These are phyloP conservation scores for Oryza rufipogon DNA, from an alignment of 176 grass and related monocot species.

Conservation along the genomic window DNA sequence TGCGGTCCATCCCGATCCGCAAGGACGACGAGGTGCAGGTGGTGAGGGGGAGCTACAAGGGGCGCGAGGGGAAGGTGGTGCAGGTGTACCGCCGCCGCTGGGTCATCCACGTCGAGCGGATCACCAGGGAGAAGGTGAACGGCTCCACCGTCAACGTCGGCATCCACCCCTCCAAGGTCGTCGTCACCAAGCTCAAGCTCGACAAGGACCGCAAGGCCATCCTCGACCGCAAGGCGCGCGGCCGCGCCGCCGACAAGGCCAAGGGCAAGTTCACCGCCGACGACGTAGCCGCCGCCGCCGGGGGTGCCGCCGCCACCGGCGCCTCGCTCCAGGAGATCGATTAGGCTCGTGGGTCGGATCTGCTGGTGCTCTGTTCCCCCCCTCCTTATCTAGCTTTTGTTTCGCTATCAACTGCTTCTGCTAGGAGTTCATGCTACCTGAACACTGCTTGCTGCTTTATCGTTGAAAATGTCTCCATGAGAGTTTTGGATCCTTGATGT, in stretches of 20 bases:
- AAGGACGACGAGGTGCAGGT: constrained; percentile 98
- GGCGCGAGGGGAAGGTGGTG: constrained; percentile 94
- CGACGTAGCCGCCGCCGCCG: constrained; percentile 70
- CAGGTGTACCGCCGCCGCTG: constrained; percentile 97
- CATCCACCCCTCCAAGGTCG: constrained; percentile 78
- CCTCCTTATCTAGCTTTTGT: constrained; percentile 29
- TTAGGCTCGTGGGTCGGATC: constrained; percentile 31
- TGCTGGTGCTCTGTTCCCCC: background rate
- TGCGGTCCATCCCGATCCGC: constrained; percentile 91
- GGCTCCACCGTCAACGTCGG: constrained; percentile 92
- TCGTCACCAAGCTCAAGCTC: constrained; percentile 93
- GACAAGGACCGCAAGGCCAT: constrained; percentile 96
- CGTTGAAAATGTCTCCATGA: constrained; percentile 27
- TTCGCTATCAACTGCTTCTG: background rate
- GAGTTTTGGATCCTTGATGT: constrained; percentile 48
- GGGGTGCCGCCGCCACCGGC: constrained; percentile 18
- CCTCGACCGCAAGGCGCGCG: constrained; percentile 86
- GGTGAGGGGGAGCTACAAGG: constrained; percentile 90
- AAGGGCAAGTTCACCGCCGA: constrained; percentile 94
- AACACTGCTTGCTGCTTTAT: constrained; percentile 37
- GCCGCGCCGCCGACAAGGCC: constrained; percentile 89
- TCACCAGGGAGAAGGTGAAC: constrained; percentile 96
- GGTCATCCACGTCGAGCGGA: constrained; percentile 97
- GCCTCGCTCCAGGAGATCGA: constrained; percentile 93
- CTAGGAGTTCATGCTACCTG: constrained; percentile 35